These are phyloP conservation scores for Cinnamomum chago DNA, from an alignment of 164 flowering plant genomes.

Conservation along the genomic window DNA sequence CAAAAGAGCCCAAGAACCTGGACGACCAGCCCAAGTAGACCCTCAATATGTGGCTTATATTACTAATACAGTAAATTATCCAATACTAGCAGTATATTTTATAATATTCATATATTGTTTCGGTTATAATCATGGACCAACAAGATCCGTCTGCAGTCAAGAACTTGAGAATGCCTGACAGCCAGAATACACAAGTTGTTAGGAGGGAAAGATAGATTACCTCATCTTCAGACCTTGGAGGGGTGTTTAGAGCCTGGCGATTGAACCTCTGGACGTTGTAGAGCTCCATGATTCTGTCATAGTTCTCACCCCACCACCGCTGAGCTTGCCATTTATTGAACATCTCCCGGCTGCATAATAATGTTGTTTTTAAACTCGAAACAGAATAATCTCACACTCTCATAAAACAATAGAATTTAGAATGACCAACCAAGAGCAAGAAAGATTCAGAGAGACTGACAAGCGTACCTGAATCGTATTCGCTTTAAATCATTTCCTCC, in stretches of 20 bases:
- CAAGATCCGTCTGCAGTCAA: background rate
- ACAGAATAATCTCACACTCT: background rate
- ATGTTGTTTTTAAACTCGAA: background rate
- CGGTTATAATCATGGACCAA: background rate
- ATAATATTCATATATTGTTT: too few relatives aligned
- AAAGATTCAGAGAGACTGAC: background rate
- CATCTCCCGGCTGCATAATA: conserved; percentile 83
- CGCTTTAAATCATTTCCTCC: conserved; percentile 96
- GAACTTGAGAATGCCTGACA: background rate
- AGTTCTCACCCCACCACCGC: conserved; percentile 99
- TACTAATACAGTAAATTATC: too few relatives aligned
- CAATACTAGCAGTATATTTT: too few relatives aligned
- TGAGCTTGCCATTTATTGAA: conserved; percentile 97
- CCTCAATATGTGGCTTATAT: too few relatives aligned
- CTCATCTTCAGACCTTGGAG: conserved; percentile 86
- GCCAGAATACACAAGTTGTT: background rate
- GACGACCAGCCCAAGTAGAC: too few relatives aligned
- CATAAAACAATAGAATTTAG: background rate
- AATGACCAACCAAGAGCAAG: background rate
- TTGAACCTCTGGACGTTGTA: conserved; percentile 97
- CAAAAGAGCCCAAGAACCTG: too few relatives aligned
- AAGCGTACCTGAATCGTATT: conserved; percentile 73
- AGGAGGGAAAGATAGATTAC: conserved; percentile 34
- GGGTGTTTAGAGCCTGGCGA: conserved; percentile 81
- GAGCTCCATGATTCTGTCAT: conserved; percentile 89